Evolutionary conservation across 1,139 yeast genomes (phyloP).

Genomic region (Diutina mesorugosa): DNA sequence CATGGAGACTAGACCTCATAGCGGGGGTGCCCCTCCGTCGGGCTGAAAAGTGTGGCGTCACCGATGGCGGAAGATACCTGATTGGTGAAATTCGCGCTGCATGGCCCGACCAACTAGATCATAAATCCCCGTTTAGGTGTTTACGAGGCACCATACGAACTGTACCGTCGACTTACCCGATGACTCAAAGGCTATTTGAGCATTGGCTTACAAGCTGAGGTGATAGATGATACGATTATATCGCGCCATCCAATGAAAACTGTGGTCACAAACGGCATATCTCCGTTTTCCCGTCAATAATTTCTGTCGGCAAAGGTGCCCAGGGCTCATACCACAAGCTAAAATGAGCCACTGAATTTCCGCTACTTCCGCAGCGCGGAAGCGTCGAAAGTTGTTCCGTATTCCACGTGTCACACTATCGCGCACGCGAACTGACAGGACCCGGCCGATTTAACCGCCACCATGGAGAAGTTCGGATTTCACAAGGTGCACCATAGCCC

Average conservation of each 20-base stretch:
- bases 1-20: too few species aligned
- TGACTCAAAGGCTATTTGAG: too few species aligned
- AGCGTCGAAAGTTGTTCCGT: not conserved
- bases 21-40: not conserved
- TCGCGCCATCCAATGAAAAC: too few species aligned
- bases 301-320: not conserved
- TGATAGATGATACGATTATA: too few species aligned
- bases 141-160: not conserved
- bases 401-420: not conserved
- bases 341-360: not conserved
- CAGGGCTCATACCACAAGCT: not conserved
- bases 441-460: not conserved
- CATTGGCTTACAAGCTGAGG: too few species aligned
- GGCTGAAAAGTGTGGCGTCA: not conserved
- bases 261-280: too few species aligned
- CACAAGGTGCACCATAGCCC: slow-evolving; percentile 31
- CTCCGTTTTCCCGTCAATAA: not conserved
- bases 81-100: not conserved
- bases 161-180: too few species aligned
- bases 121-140: not conserved
- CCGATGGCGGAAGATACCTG: slow-evolving; percentile 2
- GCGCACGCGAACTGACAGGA: not conserved
- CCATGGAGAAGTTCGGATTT: slow-evolving; percentile 34
- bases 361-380: not conserved
- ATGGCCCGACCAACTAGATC: not conserved